Evolutionary conservation across 208 protist genomes (phyloP), one percentile per base, ranked within the genome.

Genomic region (Trypanosoma theileri): DNA sequence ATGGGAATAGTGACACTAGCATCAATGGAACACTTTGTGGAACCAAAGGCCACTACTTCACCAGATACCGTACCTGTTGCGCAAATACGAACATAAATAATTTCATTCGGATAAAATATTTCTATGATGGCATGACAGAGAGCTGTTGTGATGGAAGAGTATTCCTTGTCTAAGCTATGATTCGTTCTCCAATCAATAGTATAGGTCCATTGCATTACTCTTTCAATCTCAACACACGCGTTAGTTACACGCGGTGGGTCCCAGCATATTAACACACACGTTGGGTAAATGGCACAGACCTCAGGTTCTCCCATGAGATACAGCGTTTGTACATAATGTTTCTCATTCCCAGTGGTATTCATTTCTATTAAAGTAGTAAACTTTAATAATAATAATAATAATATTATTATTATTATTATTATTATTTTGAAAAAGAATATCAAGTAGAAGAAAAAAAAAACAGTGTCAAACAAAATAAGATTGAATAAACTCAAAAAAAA

Each of bases 231-330:
- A 17, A 64, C 11, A 3, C 22, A 60, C 1, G 12, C 59, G 44
- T 24, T 46, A 16, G 14, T 1, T 0, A 44, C 14, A 26, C 58
- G 66, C 21, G 85, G 81, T 6, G 48, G 74, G 21, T 75, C 59
- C 86, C 86, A 92, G 51, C 50, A 75, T 12, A 92, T 51, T 7
- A 88, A 55, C 7, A 73, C 80, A 59, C 62, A 82, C 11, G 80
- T 72, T 7, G 85, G 72, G 41, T 81, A 91, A 8, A 85, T 59
- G 6, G 67, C 35, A 12, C 67, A 75, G 8, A 69, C 40, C 1
- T 42, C 42, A 52, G 65, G 72, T 24, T 66, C 52, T 28, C 24
- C 22, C 63, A 77, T 66, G 13, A 58, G 40, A 55, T 52, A 74
- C 0, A 51, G 17, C 58, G 35, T 60, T 11, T 10, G 22, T 21